phyloP scores from a whole-genome alignment of 306 rosid genomes.

The Vigna mungo region DNA sequence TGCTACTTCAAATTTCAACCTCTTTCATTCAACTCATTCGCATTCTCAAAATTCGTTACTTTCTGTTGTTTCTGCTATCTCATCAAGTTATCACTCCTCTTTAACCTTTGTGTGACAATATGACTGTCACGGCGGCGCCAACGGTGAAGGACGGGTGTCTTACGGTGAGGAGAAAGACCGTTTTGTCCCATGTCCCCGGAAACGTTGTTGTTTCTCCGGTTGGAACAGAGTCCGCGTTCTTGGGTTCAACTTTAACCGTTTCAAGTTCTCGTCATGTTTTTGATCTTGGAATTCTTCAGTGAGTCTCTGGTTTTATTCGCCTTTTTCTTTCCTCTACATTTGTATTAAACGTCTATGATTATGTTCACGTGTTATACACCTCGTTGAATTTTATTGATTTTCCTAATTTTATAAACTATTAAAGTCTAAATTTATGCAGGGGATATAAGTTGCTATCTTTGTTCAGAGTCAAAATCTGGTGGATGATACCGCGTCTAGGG shows the following conservation, averaged over 20 bases:
- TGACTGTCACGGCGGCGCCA: slow-evolving; percentile 64
- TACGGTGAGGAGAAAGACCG: slow-evolving; percentile 52
- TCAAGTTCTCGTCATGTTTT: slow-evolving; percentile 63
- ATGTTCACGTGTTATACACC: too few species aligned
- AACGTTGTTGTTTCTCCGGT: slow-evolving; percentile 56
- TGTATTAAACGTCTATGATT: background rate
- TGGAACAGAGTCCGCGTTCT: slow-evolving; percentile 56
- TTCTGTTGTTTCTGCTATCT: background rate
- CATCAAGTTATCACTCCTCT: background rate
- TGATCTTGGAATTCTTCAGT: slow-evolving; percentile 67
- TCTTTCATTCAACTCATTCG: background rate
- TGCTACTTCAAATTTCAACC: background rate
- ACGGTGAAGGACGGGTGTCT: slow-evolving; percentile 53
- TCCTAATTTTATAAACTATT: too few species aligned
- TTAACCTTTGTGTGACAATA: slow-evolving; percentile 5
- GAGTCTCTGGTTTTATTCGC: slow-evolving; percentile 21
- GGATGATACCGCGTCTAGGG: slow-evolving; percentile 81
- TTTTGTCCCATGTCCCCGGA: slow-evolving; percentile 59
- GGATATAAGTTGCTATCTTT: slow-evolving; percentile 61
- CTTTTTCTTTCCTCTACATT: background rate
- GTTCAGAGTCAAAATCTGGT: slow-evolving; percentile 75
- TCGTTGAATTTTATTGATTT: too few species aligned
- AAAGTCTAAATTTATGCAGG: slow-evolving; percentile 45
- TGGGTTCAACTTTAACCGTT: slow-evolving; percentile 59
- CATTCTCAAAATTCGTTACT: background rate